Percentiles rank a stretch among this genome's conserved stretches.
Conservation (phyloP, 2,329 filamentous ascomycete species). For the Dothistroma pini region DNA sequence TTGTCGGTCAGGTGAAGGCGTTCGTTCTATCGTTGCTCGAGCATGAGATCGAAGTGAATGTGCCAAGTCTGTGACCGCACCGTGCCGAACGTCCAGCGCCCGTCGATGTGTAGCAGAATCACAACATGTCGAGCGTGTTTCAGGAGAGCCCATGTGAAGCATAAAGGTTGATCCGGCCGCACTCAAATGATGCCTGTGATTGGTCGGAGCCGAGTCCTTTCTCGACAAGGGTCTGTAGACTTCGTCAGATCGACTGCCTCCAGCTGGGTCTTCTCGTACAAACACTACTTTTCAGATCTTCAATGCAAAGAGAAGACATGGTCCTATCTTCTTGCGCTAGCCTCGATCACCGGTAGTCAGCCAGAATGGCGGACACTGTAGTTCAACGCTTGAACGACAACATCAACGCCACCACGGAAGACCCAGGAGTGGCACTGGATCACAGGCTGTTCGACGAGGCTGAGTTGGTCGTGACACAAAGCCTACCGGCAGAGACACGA, state of each 20-base stretch:
- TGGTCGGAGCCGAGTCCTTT: background rate
- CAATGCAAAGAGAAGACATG: background rate
- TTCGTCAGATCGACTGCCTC: constrained; percentile 2
- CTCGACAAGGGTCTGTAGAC: background rate
- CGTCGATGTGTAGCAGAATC: background rate
- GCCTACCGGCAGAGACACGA: constrained; percentile 40
- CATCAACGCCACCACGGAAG: constrained; percentile 16
- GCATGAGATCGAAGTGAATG: background rate
- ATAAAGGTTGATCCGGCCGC: background rate
- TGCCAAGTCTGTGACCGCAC: background rate
- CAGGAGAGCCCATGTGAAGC: background rate
- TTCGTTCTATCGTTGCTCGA: background rate
- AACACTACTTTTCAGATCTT: background rate
- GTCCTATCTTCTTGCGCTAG: background rate
- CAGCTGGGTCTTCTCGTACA: background rate
- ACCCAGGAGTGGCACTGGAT: constrained; percentile 39
- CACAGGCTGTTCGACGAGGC: constrained; percentile 49
- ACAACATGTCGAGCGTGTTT: background rate
- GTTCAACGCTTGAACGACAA: constrained; percentile 16
- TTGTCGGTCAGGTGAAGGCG: background rate
- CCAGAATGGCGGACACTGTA: constrained; percentile 17
- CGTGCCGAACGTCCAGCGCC: background rate
- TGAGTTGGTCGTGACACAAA: constrained; percentile 42
- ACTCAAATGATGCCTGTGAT: background rate
- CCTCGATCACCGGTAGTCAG: background rate